Percentiles rank a stretch among this genome's conserved stretches.
Conservation (phyloP, 495 filamentous ascomycete species). For the Penicillium ochrochloron region DNA sequence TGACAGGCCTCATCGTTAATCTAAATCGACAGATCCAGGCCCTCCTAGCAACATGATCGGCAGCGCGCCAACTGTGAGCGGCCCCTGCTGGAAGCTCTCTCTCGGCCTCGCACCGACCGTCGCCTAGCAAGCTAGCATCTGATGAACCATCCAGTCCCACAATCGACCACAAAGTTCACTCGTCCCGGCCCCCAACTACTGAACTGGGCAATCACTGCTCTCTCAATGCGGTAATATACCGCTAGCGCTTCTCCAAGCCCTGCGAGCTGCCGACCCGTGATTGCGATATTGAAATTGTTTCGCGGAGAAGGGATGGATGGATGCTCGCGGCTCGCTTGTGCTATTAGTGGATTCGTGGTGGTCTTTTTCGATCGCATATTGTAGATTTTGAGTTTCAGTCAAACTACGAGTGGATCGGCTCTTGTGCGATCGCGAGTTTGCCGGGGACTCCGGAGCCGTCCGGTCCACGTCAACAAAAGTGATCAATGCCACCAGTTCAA, state of each 20-base stretch:
- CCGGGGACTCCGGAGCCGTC: not conserved
- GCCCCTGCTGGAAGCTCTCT: not conserved
- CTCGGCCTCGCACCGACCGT: not conserved
- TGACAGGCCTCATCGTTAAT: not conserved
- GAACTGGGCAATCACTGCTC: not conserved
- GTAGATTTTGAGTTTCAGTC: not conserved
- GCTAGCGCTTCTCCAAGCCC: not conserved
- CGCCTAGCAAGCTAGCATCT: not conserved
- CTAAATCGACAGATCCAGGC: not conserved
- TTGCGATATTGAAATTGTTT: not conserved
- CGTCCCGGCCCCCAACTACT: not conserved
- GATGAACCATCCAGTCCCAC: not conserved
- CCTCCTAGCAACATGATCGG: constrained; percentile 2
- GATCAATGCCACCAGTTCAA: not conserved
- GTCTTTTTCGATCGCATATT: not conserved
- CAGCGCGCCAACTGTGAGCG: not conserved
- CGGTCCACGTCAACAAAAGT: not conserved
- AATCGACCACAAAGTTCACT: not conserved
- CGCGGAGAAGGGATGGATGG: not conserved
- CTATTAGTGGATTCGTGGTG: not conserved
- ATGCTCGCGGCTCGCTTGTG: too few relatives aligned
- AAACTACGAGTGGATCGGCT: not conserved
- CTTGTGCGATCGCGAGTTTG: not conserved
- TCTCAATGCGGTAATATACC: not conserved
- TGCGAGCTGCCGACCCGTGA: not conserved